Base-by-base conservation (phyloP, 257 asterid species). In the Capsicum chinense region DNA sequence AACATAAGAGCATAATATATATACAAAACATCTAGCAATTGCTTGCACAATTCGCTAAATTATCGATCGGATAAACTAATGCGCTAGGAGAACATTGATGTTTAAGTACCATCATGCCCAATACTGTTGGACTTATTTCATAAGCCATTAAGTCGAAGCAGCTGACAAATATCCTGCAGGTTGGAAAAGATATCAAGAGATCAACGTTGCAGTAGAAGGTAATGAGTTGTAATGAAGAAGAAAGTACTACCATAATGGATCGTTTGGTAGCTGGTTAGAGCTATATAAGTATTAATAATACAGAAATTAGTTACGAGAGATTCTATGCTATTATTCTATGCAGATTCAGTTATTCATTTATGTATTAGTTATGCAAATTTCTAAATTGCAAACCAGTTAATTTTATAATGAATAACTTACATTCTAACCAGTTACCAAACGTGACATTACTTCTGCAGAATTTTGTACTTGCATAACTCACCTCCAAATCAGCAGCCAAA, bases 91-190 rank as follows among this genome's bases (percentile, higher is more conserved):
- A 76, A 14, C 50, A 13, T 52, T 3, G 21, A 21, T 1, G 3
- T 26, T 6, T 52, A 14, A 73, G 1, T 26, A 78, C 16, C 81
- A 26, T 78, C 81, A 78, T 15, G 50, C 81, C 81, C 64, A 54
- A 76, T 17, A 26, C 26, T 0, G 47, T 50, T 7, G 48, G 64
- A 15, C 26, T 76, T 76, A 76, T 54, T 76, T 76, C 81, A 76
- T 14, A 54, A 54, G 81, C 64, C 80, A 74, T 19, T 6, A 4
- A 50, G 35, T 66, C 7, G 60, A 74, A 0, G 50, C 81, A 21
- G 64, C 15, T 6, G 64, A 78, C 26, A 78, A 52, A 21, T 2
- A 15, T 26, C 81, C 81, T 78, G 81, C 81, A 78, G 26, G 3
- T 26, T 54, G 81, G 54, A 54, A 9, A 54, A 26, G 47, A 26